Conservation (phyloP, 1,139 yeast species). For the Zygosaccharomyces sapae region DNA sequence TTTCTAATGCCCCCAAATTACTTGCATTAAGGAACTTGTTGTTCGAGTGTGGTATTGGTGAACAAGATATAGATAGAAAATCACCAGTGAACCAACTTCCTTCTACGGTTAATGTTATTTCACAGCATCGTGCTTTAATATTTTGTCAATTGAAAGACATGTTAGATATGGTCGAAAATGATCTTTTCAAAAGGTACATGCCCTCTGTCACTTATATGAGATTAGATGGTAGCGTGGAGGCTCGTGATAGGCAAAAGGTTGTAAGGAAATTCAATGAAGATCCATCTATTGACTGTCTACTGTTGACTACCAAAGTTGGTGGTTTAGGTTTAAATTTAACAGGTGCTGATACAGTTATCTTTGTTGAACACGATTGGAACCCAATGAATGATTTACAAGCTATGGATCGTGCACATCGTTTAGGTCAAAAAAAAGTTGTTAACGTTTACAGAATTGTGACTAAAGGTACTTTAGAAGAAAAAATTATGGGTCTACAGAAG, state of each 20-base stretch:
- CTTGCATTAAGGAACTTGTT: conserved; percentile 76
- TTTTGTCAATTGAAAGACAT: conserved; percentile 97
- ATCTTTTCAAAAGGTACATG: conserved; percentile 73
- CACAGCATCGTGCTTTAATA: conserved; percentile 91
- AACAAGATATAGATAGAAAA: conserved; percentile 45
- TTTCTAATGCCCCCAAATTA: conserved; percentile 87
- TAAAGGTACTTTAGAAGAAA: conserved; percentile 88
- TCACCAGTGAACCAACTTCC: conserved; percentile 39
- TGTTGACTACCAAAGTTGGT: conserved; percentile 95
- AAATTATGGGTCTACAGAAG: conserved; percentile 96
- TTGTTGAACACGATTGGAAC: conserved; percentile 99
- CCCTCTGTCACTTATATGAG: conserved; percentile 94
- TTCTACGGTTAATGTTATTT: conserved; percentile 66
- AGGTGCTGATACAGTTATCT: conserved; percentile 97
- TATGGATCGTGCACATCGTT: conserved; percentile 97
- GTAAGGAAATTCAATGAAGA: conserved; percentile 92
- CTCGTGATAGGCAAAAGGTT: conserved; percentile 84
- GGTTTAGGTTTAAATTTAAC: conserved; percentile 95
- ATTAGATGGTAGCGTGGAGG: conserved; percentile 91
- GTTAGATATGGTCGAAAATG: conserved; percentile 94
- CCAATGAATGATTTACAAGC: conserved; percentile 99
- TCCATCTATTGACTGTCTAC: conserved; percentile 90
- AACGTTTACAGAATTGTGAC: conserved; percentile 92
- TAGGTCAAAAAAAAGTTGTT: conserved; percentile 96
- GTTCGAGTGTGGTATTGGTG: conserved; percentile 93